Evolutionary conservation across 371 early-diverging fungal species (phyloP).

Genomic region (Blakeslea trispora): DNA sequence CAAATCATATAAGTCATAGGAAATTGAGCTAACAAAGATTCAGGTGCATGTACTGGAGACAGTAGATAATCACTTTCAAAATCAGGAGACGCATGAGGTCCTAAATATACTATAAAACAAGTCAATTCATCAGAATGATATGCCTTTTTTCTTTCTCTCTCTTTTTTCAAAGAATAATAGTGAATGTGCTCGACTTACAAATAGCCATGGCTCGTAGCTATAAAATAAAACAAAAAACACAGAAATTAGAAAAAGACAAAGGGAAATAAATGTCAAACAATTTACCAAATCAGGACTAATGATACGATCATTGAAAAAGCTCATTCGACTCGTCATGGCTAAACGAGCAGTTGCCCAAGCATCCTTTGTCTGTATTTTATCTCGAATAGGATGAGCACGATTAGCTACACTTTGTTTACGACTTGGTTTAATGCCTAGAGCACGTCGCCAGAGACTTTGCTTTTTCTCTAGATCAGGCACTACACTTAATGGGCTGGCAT

Average conservation of each 20-base stretch:
- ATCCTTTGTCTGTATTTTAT: conserved; percentile 26
- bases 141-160: too few relatives aligned
- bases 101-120: conserved; percentile 72
- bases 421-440: conserved; percentile 17
- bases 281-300: conserved; percentile 78
- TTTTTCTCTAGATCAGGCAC: conserved; percentile 54
- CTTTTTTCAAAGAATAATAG: too few relatives aligned
- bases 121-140: too few relatives aligned
- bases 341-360: conserved; percentile 53
- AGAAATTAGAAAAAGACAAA: conserved; percentile 1
- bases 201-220: conserved; percentile 92
- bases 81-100: conserved; percentile 78
- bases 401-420: conserved; percentile 14
- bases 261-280: too few relatives aligned
- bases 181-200: conserved; percentile 40
- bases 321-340: conserved; percentile 86
- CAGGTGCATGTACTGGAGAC: conserved; percentile 89
- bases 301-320: conserved; percentile 83
- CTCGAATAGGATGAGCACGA: conserved; percentile 19
- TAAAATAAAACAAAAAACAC: neutral
- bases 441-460: conserved; percentile 36
- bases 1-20: conserved; percentile 89
- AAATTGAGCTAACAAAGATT: conserved; percentile 84
- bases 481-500: conserved; percentile 56
- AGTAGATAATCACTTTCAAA: conserved; percentile 82